Evolutionary conservation across 1,284 basidiomycete genomes (phyloP), one percentile per base, ranked within the genome.

Genomic region (Trichosporon sp.): DNA sequence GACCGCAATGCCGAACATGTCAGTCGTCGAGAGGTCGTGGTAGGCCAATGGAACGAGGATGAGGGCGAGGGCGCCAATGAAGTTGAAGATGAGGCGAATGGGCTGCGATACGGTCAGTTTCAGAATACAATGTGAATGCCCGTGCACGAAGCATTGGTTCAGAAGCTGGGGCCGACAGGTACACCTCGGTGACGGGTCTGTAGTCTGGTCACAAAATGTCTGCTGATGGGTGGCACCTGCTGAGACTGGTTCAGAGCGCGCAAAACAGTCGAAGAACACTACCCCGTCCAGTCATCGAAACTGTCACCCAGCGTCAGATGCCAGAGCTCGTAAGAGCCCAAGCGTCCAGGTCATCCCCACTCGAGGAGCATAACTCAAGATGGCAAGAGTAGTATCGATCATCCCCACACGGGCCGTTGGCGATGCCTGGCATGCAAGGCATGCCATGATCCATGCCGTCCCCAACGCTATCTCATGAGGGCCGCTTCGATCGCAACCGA

Each of bases 41-140:
- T 66, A 37, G 1, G 70, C 66, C 21, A 80, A 71, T 4, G 79
- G 78, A 63, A 75, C 70, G 63, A 79, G 73, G 51, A 78, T 76
- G 66, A 80, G 74, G 8, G 74, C 71, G 8, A 79, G 66, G 5
- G 75, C 69, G 2, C 67, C 75, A 5, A 59, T 19, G 21, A 77
- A n/a, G 2, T 71, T 67, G 67, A 75, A n/a, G 16, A 70, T 19
- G 37, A 71, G 70, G 35, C 78, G 77, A 11, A 76, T 21, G 19
- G 48, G 35, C 78, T 79, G 68, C 7, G 64, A 2, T n/a, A n/a
- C 32, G 2, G 59, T 63, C 59, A 63, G 59, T 51, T 66, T 32
- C 43, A 48, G 19, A 14, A 32, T 16, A 21, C 4, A 35, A 8
- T 8, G 14, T 26, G 26, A 4, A n/a, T n/a, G 38, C 51, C 51